Evolutionary conservation across 2,329 filamentous ascomycete genomes (phyloP).

Genomic region (Ophiostoma triangulosporum): DNA sequence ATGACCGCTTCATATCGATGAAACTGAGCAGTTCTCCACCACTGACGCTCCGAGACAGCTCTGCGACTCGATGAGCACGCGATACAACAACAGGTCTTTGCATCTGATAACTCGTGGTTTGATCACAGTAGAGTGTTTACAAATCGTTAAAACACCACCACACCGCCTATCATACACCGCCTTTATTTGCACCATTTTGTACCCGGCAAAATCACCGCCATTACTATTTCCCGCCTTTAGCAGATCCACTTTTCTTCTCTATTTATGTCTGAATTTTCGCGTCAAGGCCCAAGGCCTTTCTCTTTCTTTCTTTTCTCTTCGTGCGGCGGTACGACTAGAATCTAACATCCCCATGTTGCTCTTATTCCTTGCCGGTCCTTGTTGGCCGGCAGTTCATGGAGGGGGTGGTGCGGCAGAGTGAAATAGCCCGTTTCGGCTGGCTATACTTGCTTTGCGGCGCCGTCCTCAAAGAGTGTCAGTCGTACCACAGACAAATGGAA

Average conservation of each 20-base stretch:
- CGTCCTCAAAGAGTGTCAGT: conserved; percentile 52
- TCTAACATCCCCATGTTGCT: conserved; percentile 63
- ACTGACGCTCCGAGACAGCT: no score
- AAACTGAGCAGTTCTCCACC: no score
- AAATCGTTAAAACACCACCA: no score
- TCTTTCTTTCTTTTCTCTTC: conserved; percentile 43
- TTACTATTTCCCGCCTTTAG: not conserved
- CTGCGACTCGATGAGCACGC: no score
- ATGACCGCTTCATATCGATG: no score
- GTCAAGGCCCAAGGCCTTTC: no score
- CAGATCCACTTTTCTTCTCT: not conserved
- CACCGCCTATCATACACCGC: not conserved
- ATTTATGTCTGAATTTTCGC: not conserved
- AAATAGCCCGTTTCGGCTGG: not conserved
- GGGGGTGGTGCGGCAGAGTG: conserved; percentile 3
- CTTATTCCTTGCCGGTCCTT: conserved; percentile 31
- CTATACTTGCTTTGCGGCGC: conserved; percentile 21
- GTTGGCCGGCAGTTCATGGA: conserved; percentile 6
- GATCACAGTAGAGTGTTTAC: no score
- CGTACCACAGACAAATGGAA: conserved; percentile 67
- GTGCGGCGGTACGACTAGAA: conserved; percentile 61
- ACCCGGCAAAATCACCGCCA: not conserved
- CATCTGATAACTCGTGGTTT: no score
- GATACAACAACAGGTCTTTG: no score
- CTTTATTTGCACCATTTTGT: not conserved